phyloP scores from a whole-genome alignment of 2,329 filamentous ascomycete genomes.

The Waltergamsia citrina region DNA sequence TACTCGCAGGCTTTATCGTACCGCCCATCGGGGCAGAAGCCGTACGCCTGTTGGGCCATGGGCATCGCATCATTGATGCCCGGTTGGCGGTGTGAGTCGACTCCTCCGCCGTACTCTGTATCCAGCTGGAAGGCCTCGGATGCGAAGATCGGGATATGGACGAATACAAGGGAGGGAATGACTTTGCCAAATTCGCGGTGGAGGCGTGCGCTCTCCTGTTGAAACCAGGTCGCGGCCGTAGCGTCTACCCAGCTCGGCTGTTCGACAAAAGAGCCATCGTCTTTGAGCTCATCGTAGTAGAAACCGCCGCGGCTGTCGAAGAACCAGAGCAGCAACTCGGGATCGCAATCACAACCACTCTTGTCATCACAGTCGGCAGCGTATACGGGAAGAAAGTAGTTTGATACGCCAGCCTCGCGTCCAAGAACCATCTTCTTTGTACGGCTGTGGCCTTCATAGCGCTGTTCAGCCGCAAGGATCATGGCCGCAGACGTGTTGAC shows the following conservation, averaged over 20 bases:
- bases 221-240: conserved; percentile 35
- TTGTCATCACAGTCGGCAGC: conserved; percentile 18
- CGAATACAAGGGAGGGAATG: conserved; percentile 37
- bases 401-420: conserved; percentile 28
- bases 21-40: conserved; percentile 30
- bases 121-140: conserved; percentile 27
- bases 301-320: conserved; percentile 57
- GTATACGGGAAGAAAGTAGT: conserved; percentile 38
- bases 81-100: conserved; percentile 27
- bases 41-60: conserved; percentile 29
- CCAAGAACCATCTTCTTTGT: conserved; percentile 29
- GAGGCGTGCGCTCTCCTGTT: conserved; percentile 14
- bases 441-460: conserved; percentile 25
- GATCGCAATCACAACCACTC: conserved; percentile 15
- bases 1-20: conserved; percentile 27
- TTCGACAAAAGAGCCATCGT: conserved; percentile 16
- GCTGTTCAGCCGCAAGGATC: conserved; percentile 31
- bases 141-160: conserved; percentile 36
- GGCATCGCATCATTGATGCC: conserved; percentile 35
- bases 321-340: conserved; percentile 55
- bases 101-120: no score
- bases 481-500: conserved; percentile 42
- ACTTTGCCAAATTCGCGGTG: conserved; percentile 16
- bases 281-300: conserved; percentile 29
- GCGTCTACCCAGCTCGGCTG: conserved; percentile 35